Conservation (phyloP, 768 basidiomycete genomes). For the Pisolithus tinctorius region DNA sequence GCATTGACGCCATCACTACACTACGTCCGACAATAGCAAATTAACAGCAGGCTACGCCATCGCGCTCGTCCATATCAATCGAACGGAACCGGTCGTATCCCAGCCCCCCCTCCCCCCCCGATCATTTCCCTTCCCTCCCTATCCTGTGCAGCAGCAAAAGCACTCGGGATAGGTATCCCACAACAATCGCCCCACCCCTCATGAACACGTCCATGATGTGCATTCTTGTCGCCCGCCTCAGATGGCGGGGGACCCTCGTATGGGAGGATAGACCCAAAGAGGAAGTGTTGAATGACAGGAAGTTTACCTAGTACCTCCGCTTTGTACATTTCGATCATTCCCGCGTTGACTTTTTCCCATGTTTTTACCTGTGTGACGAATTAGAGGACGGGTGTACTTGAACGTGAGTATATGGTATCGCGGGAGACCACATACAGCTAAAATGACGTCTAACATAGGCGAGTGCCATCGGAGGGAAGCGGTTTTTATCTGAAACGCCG, state of each 20-base stretch:
- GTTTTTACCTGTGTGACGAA: conserved; percentile 54
- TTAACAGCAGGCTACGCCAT: too few relatives aligned
- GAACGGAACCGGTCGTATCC: conserved; percentile 74
- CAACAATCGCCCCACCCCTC: conserved; percentile 87
- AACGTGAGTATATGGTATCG: background rate
- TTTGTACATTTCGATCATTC: conserved; percentile 97
- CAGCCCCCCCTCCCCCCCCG: conserved; percentile 52
- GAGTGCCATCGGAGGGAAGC: conserved; percentile 97
- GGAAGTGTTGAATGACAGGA: conserved; percentile 93
- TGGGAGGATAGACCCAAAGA: conserved; percentile 77
- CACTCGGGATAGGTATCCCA: conserved; percentile 81
- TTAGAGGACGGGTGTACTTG: background rate
- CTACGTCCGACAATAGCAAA: too few relatives aligned
- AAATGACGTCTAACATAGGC: conserved; percentile 98
- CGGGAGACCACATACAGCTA: conserved; percentile 43
- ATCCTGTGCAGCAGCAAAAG: conserved; percentile 65
- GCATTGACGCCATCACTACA: too few relatives aligned
- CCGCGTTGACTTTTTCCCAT: conserved; percentile 94
- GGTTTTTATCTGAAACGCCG: conserved; percentile 69
- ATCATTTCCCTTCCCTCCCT: conserved; percentile 35
- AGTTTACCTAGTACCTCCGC: conserved; percentile 94
- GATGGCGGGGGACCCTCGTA: conserved; percentile 55
- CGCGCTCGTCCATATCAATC: conserved; percentile 38
- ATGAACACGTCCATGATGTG: conserved; percentile 25
- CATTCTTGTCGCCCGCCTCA: conserved; percentile 15